Base-by-base conservation (phyloP, 2,329 filamentous ascomycete genomes). In the Penicillium thymicola region DNA sequence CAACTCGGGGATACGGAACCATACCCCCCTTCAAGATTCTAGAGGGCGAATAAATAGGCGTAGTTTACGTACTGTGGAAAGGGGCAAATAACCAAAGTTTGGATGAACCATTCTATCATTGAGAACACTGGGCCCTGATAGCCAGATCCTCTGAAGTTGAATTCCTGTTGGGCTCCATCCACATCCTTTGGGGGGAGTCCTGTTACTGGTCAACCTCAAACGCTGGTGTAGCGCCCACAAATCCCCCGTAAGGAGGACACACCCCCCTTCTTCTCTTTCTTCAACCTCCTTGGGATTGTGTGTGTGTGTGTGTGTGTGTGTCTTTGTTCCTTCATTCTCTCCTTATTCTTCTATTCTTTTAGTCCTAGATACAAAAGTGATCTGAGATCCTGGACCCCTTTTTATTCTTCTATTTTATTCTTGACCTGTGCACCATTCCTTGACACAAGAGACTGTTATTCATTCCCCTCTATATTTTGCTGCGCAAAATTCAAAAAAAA, bases 391-490 rank as follows among this genome's bases (percentile, higher is more conserved):
- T 68, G 59, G 67, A 67, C 67, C 65, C 67, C 53, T 58, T 60
- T 61, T 61, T 59, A 53, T 61, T 49, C 8, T 25, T 25, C 23
- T 34, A 7, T 46, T 46, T 36, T 25, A 36, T 16, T 23, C 28
- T 28, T 18, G 14, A 45, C 27, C 72, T 70, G 74, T 72, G 65
- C 72, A 66, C 16, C 65, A 68, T 72, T 69, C 63, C 53, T 64
- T 55, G 57, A 59, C 50, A 43, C 59, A 62, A 68, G 61, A 64
- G 52, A 52, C 48, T 54, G 38, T 34, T 44, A 48, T 53, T 21
- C 21, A 21, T 21, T 51, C 49, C 18, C 42, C 55, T 53, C 54
- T 56, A 13, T 51, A 52, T 67, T 69, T 66, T 72, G 70, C 70
- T 70, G 70, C 58, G 69, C 70, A 65, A 67, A 68, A 64, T 47